Evolutionary conservation across 164 flowering plant genomes (phyloP), one percentile per base, ranked within the genome.

Genomic region (Umbellularia californica): DNA sequence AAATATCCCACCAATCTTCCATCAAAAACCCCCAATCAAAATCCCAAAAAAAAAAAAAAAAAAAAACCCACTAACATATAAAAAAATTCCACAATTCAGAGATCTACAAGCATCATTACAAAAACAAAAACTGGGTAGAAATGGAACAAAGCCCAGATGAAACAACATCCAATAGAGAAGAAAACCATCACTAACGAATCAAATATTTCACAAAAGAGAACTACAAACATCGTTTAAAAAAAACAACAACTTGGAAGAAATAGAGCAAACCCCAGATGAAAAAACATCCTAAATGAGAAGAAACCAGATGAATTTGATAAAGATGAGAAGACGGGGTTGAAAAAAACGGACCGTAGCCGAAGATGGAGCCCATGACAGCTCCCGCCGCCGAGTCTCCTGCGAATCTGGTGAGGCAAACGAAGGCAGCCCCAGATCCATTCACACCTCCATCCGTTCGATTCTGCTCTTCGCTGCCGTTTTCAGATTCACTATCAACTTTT

Each of bases 311-410:
- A 58, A 70, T 47, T n/a, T 13, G 33, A n/a, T 12, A 9, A 55
- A 71, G 14, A 28, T 14, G 27, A 51, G 22, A 70, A 20, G 19
- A 15, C 13, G 27, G 27, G 64, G 13, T 17, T 5, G n/a, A 63
- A 50, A 51, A 20, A 41, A 65, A 50, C 76, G 41, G 50, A 93
- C 99, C 99, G 70, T 86, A 94, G 67, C 99, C 99, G 71, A 90
- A 90, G 76, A 96, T 78, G 70, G 97, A 91, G 76, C 99, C 99
- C 93, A 91, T 89, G 75, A 89, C 41, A 70, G 93, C 97, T 35
- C 99, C 97, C 33, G 84, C 89, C 9, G 88, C 89, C 28, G 97
- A 70, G 72, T 96, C 97, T n/a, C 86, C 87, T 70, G 93, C 93
- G 78, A 83, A 90, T 63, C 88, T 81, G 22, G 83, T 13, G 63